Conservation (phyloP, 305 asterid species). For the Fraxinus ornus region DNA sequence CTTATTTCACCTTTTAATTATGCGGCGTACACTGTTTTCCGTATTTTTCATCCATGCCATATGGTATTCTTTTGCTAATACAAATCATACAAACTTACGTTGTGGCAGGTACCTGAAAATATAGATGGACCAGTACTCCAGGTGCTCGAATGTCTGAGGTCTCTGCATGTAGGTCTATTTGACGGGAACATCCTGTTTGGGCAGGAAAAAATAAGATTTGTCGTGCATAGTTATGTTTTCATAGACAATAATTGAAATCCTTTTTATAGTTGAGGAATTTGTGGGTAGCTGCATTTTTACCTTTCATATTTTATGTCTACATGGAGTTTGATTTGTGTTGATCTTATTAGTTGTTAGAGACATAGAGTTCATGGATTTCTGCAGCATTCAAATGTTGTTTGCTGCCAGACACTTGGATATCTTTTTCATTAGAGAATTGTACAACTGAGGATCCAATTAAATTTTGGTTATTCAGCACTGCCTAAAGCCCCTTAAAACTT, state of each 20-base stretch:
- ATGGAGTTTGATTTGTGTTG: slow-evolving; percentile 21
- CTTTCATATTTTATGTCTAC: slow-evolving; percentile 9
- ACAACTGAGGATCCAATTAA: not conserved
- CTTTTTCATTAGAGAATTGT: not conserved
- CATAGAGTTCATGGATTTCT: not conserved
- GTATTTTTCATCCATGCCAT: not conserved
- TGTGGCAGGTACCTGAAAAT: slow-evolving; percentile 64
- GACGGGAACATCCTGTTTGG: slow-evolving; percentile 27
- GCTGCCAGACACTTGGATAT: not conserved
- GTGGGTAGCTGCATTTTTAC: slow-evolving; percentile 8
- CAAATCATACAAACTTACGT: slow-evolving; percentile 6
- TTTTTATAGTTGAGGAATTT: not conserved
- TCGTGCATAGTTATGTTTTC: slow-evolving; percentile 23
- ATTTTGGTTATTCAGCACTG: not conserved
- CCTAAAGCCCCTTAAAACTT: not conserved
- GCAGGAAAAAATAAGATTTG: slow-evolving; percentile 10
- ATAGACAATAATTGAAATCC: slow-evolving; percentile 18
- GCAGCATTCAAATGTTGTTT: not conserved
- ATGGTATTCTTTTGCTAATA: not conserved
- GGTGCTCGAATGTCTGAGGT: slow-evolving; percentile 36
- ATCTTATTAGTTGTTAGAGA: not conserved
- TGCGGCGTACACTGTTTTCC: not conserved
- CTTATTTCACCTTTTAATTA: not conserved
- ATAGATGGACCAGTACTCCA: slow-evolving; percentile 33
- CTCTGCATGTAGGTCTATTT: slow-evolving; percentile 37